Percentiles rank a stretch among this genome's conserved stretches.
These are phyloP conservation scores for Corallochytrium limacisporum DNA, from an alignment of 78 protist genomes.

Conservation along the genomic window DNA sequence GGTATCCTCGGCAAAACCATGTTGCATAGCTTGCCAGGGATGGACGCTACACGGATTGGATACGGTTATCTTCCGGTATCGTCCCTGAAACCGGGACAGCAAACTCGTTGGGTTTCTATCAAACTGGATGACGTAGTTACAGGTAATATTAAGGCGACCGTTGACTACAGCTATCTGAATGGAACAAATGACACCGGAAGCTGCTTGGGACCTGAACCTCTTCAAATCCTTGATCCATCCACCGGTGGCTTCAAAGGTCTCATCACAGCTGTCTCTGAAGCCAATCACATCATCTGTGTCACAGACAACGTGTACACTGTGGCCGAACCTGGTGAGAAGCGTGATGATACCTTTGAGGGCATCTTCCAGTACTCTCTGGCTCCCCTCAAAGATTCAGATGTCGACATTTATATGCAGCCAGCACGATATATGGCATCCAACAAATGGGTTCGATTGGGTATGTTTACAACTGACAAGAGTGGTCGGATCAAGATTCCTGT, in stretches of 20 bases:
- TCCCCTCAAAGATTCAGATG: not conserved
- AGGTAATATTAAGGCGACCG: not conserved
- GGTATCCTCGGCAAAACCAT: not conserved
- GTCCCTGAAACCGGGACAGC: not conserved
- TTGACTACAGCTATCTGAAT: not conserved
- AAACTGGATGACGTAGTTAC: not conserved
- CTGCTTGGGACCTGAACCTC: not conserved
- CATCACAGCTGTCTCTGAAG: not conserved
- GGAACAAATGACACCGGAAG: not conserved
- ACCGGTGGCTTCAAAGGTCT: not conserved
- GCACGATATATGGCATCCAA: not conserved
- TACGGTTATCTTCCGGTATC: not conserved
- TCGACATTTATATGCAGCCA: not conserved
- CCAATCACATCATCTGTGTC: not conserved
- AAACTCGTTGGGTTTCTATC: not conserved
- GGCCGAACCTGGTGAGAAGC: not conserved
- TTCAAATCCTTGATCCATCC: not conserved
- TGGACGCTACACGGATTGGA: not conserved
- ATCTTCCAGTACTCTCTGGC: not conserved
- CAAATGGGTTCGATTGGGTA: not conserved
- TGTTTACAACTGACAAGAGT: not conserved
- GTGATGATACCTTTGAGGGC: not conserved
- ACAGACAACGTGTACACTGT: not conserved
- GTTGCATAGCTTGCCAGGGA: not conserved
- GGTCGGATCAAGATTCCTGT: not conserved